Percentiles rank a stretch among this genome's conserved stretches.
These are phyloP conservation scores for Sporothrix protearum DNA, from an alignment of 2,329 filamentous ascomycete species.

Conservation along the genomic window DNA sequence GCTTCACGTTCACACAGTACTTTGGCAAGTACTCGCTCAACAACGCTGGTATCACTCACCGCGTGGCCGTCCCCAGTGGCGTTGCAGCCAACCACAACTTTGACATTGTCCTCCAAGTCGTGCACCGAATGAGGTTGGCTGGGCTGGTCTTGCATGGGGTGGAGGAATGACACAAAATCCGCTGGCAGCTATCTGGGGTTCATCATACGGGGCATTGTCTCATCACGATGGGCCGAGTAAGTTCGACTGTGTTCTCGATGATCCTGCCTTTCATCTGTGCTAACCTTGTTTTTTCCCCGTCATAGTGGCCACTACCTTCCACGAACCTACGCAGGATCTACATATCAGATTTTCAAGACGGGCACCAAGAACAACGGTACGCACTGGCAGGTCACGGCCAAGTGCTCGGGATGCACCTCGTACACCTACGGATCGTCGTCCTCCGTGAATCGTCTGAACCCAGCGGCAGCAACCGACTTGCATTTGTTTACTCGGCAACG, in stretches of 20 bases:
- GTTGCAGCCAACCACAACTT: conserved; percentile 21
- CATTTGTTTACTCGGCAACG: conserved; percentile 31
- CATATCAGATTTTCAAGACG: conserved; percentile 35
- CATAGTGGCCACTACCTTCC: conserved; percentile 36
- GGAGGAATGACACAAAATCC: conserved; percentile 28
- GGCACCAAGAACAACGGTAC: conserved; percentile 41
- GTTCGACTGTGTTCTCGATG: background rate
- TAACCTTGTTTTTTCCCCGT: background rate
- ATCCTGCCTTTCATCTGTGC: background rate
- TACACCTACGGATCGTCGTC: conserved; percentile 26
- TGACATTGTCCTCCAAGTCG: conserved; percentile 29
- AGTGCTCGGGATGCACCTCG: conserved; percentile 40
- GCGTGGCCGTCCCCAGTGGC: conserved; percentile 26
- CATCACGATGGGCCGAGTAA: conserved; percentile 23
- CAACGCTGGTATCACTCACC: conserved; percentile 21
- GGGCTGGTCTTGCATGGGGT: conserved; percentile 30
- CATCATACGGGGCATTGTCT: conserved; percentile 21
- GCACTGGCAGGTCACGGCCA: conserved; percentile 41
- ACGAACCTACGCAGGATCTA: conserved; percentile 32
- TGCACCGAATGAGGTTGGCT: conserved; percentile 26
- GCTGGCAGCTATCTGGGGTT: conserved; percentile 27
- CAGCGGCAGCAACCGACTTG: conserved; percentile 32
- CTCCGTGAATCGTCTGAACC: conserved; percentile 23
- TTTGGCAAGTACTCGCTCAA: conserved; percentile 20
- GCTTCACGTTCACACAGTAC: conserved; percentile 30